Percentiles rank a stretch among this genome's conserved stretches.
phyloP scores from a whole-genome alignment of 139 green algal species.

The Marvania coccoides region DNA sequence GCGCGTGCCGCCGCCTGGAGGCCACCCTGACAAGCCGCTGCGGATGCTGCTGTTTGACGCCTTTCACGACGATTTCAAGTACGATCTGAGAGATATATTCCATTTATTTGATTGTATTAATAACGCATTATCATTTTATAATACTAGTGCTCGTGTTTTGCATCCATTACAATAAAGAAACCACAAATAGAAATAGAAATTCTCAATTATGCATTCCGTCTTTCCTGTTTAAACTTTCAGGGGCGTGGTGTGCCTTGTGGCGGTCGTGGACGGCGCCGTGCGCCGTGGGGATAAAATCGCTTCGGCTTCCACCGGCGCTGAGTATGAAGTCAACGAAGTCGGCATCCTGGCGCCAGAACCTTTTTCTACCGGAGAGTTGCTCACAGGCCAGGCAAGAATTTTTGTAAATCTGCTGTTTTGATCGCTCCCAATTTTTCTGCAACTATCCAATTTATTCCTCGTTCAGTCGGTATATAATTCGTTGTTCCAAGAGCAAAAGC shows the following conservation, averaged over 20 bases:
- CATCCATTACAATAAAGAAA: no score
- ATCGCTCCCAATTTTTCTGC: no score
- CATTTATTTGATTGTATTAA: neutral
- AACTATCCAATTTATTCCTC: no score
- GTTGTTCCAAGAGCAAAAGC: no score
- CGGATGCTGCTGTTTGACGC: constrained; percentile 85
- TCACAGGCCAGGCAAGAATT: constrained; percentile 67
- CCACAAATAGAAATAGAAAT: no score
- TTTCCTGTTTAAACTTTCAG: neutral
- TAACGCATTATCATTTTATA: neutral
- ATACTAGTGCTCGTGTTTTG: neutral
- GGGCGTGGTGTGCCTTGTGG: constrained; percentile 59
- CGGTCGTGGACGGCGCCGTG: constrained; percentile 68
- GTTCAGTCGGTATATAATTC: no score
- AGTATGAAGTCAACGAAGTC: constrained; percentile 69
- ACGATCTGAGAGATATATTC: no score
- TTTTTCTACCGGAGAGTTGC: constrained; percentile 38
- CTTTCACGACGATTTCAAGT: constrained; percentile 78
- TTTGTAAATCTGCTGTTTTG: no score
- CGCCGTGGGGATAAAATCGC: constrained; percentile 43
- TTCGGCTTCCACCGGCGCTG: constrained; percentile 35
- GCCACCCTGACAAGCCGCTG: constrained; percentile 28
- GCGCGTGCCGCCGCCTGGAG: constrained; percentile 43
- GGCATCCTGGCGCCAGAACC: constrained; percentile 62
- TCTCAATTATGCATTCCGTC: no score